phyloP scores from a whole-genome alignment of 2,329 filamentous ascomycete genomes.

The Davidsoniella virescens region DNA sequence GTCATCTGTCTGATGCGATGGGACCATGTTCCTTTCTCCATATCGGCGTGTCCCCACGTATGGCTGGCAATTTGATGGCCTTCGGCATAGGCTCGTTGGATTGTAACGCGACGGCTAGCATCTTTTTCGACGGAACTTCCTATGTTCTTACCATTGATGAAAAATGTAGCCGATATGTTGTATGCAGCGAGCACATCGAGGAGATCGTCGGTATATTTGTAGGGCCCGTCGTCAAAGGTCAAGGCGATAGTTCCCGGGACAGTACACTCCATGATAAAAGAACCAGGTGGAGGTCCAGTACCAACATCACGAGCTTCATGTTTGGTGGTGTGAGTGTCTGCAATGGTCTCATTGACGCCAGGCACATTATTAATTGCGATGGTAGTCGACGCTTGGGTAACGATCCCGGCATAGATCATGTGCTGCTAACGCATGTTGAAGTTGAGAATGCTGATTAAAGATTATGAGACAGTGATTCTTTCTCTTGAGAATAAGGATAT shows the following conservation, averaged over 20 bases:
- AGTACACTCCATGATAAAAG: constrained; percentile 17
- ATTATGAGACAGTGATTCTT: too few species aligned
- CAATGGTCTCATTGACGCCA: too few species aligned
- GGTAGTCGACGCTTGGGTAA: too few species aligned
- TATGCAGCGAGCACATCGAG: constrained; percentile 23
- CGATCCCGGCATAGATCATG: too few species aligned
- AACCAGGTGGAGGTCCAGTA: constrained; percentile 8
- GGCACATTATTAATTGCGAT: too few species aligned
- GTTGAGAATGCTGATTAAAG: too few species aligned
- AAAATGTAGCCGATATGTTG: constrained; percentile 24
- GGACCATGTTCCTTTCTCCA: constrained; percentile 22
- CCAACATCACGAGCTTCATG: background rate
- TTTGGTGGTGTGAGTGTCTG: background rate
- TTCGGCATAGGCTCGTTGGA: constrained; percentile 31
- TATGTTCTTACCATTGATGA: constrained; percentile 22
- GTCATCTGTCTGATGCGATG: constrained; percentile 25
- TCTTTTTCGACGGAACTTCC: constrained; percentile 17
- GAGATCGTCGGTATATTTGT: constrained; percentile 24
- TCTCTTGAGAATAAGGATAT: too few species aligned
- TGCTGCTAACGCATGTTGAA: too few species aligned
- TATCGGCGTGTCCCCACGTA: constrained; percentile 31
- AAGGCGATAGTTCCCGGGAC: constrained; percentile 25
- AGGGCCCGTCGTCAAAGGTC: constrained; percentile 33
- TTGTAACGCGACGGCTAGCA: constrained; percentile 13
- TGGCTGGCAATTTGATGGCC: constrained; percentile 46